Evolutionary conservation across 805 yeast genomes (phyloP), one percentile per base, ranked within the genome.

Genomic region (Kuraishia floccosa): DNA sequence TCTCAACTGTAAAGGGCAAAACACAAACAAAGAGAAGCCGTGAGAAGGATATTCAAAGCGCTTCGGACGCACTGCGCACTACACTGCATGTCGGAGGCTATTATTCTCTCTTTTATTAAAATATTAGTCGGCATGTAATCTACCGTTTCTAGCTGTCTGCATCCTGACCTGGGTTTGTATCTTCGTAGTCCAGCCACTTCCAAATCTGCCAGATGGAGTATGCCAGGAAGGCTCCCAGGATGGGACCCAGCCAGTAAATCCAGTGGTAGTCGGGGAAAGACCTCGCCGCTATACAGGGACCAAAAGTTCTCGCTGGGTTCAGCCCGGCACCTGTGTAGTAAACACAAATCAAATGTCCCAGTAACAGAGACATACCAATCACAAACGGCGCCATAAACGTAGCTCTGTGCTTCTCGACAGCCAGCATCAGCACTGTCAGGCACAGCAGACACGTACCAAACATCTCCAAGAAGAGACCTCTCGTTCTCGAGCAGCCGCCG

Each of bases 161-260:
- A 49, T 74, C 82, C 60, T 75, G 81, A 35, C 78, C 79, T 36
- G 80, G 80, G 62, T 75, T 74, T 46, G 70, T 63, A 33, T 78
- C 68, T 59, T 73, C 76, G 58, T 79, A 80, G 47, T 78, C 68
- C 46, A 80, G 61, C 46, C 68, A 44, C 54, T 72, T 76, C 59
- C 83, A 63, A 30, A 72, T 40, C 50, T 75, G 65, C 79, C 83
- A 81, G 40, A 82, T 63, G 37, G 67, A 68, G 42, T 67, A 72
- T 13, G 93, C 77, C 42, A 83, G 50, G 34, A 66, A 37, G 8
- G 87, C 59, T 40, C 94, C 94, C 36, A 80, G 49, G 33, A 76
- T 44, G 37, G 95, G 94, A 33, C 95, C 95, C 35, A 84, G 73
- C 91, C 93, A 83, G 68, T 84, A 84, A 41, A 85, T 83, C 94